Evolutionary conservation across 768 basidiomycete genomes (phyloP), one percentile per base, ranked within the genome.

Genomic region (Trametes maxima): DNA sequence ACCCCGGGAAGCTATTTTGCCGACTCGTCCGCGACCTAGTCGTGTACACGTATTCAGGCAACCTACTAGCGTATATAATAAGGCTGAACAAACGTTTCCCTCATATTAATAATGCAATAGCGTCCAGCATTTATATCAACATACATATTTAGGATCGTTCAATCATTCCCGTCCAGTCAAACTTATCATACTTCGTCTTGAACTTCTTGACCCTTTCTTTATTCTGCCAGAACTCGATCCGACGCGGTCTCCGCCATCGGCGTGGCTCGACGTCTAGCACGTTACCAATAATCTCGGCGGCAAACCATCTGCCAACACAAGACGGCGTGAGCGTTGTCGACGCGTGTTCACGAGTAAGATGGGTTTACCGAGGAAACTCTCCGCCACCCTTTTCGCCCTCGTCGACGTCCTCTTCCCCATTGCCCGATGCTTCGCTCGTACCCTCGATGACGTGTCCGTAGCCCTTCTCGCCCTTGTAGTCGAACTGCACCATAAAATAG

Each of bases 361-460:
- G 13, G 45, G 77, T 83, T 68, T 63, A 92, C 93, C 80, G 83
- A 17, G 94, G 92, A 69, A 98, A 99, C 56, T 94, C 92, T 11
- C 93, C 93, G 16, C 92, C 90, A 1, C 94, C 94, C 70, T 92
- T 92, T 68, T 90, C 93, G 1, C 92, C 94, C 71, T 94, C 94
- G 64, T 91, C 90, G 35, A 89, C 73, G 22, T 82, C 86, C 44
- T 80, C 82, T 25, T 81, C 82, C 33, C 85, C 89, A 17, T 81
- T 78, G 11, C 77, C 83, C 0, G 81, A 77, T 2, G 82, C 83
- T 39, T 91, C 87, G 24, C 82, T 85, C 0, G 85, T 84, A 1
- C 97, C 97, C 73, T 99, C 97, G 62, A 99, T 97, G 63, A 99
- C 92, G 74, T 99, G 97, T 0, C 97, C 97, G 71, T 94, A 99